Base-by-base conservation (phyloP, 2,329 filamentous ascomycete species). In the Plectosphaerella sp. region DNA sequence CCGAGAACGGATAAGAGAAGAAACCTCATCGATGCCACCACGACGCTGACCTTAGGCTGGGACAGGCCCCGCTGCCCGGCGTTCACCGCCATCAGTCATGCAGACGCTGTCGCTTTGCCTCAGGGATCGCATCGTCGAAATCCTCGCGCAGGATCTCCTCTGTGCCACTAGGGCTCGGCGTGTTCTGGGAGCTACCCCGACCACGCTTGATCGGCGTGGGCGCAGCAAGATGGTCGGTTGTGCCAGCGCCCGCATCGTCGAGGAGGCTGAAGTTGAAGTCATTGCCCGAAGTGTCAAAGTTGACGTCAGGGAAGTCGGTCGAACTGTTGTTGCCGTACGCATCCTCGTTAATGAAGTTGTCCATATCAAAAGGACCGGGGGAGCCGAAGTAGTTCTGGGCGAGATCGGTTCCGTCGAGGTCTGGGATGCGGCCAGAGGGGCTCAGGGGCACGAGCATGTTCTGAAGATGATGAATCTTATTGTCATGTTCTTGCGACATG, bases 351-450 rank as follows among this genome's bases (percentile, higher is more conserved):
- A 77, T 62, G 56, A 71, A 82, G 59, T 81, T 75, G 48, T 81
- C 77, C 6, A 80, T 64, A 51, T 82, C 78, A 14, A 77, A 64
- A 61, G 72, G 70, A 57, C 67, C 66, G 35, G 62, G 63, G 16
- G 61, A 59, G 20, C 57, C 50, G 45, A 65, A 66, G 50, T 67
- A 69, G 14, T 57, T 57, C 8, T 52, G 55, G 15, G 50, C 52
- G 25, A 64, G 67, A 18, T 58, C 52, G 15, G 60, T 64, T 3
- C 79, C 76, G 24, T 73, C 74, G 2, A 94, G 67, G 5, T 89
- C 89, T 1, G 90, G 88, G 36, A 96, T 89, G 15, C 82, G 80
- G 5, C 90, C 91, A 1, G 83, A 89, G 0, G 91, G 91, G 61
- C 87, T 92, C 12, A 96, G 77, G 0, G 91, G 91, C 7, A 88